Evolutionary conservation across 768 basidiomycete genomes (phyloP).

Genomic region (Lyophyllum shimeji): DNA sequence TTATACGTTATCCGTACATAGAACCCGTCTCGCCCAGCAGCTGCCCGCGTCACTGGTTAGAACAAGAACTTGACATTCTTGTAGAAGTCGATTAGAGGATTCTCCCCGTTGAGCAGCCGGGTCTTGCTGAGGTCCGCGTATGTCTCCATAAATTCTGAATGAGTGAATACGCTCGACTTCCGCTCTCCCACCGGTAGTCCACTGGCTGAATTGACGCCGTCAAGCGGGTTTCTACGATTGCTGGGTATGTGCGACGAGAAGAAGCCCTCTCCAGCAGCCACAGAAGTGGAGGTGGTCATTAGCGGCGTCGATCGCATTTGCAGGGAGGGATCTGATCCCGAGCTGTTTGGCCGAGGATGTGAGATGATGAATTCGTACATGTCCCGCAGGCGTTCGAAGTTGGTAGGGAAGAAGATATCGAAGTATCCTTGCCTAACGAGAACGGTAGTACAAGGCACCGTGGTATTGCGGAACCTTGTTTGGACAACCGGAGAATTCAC

Average conservation of each 20-base stretch:
- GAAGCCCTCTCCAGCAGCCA: constrained; percentile 59
- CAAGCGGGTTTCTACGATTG: constrained; percentile 60
- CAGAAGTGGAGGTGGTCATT: constrained; percentile 44
- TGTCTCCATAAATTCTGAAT: constrained; percentile 84
- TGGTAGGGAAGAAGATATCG: constrained; percentile 98
- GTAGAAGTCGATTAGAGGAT: constrained; percentile 87
- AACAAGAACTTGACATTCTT: constrained; percentile 94
- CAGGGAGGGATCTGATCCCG: constrained; percentile 26
- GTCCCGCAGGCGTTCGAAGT: constrained; percentile 80
- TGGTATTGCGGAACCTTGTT: constrained; percentile 81
- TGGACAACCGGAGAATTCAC: constrained; percentile 90
- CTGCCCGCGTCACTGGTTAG: constrained; percentile 29
- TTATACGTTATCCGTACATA: constrained; percentile 58
- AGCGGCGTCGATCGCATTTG: constrained; percentile 52
- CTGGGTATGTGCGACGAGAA: constrained; percentile 66
- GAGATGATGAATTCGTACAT: constrained; percentile 88
- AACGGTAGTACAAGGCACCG: constrained; percentile 87
- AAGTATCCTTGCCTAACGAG: constrained; percentile 95
- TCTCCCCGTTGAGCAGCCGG: constrained; percentile 75
- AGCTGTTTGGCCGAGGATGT: constrained; percentile 27
- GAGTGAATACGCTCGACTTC: constrained; percentile 82
- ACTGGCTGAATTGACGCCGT: constrained; percentile 73
- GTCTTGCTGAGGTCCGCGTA: constrained; percentile 80
- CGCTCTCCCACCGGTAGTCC: constrained; percentile 79
- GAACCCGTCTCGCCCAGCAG: not conserved